Conservation (phyloP, 1,139 yeast species). For the Yamadazyma triangularis region DNA sequence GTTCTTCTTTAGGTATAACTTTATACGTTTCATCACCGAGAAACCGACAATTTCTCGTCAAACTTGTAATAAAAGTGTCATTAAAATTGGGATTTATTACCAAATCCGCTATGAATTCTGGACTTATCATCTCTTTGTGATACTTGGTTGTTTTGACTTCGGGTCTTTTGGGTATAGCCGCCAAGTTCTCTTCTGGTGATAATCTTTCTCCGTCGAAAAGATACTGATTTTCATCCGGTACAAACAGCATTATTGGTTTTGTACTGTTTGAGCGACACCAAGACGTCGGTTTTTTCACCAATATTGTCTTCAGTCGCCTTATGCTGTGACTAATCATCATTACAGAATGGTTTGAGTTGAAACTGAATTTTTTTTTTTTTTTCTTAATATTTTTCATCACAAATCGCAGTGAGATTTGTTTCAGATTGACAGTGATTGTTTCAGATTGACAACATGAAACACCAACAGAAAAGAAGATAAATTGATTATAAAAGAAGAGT, state of each 20-base stretch:
- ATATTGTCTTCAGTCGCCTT: no score
- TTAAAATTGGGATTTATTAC: slow-evolving; percentile 22
- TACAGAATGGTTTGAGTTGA: no score
- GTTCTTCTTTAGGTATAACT: slow-evolving; percentile 17
- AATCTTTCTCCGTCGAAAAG: slow-evolving; percentile 31
- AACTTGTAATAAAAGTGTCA: slow-evolving; percentile 27
- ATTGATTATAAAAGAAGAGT: no score
- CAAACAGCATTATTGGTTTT: slow-evolving; percentile 19
- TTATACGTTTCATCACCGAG: slow-evolving; percentile 23
- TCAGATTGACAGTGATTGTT: no score
- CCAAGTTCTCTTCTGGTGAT: slow-evolving; percentile 26
- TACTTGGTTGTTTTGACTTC: slow-evolving; percentile 13
- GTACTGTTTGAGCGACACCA: no score
- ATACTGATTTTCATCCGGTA: slow-evolving; percentile 28
- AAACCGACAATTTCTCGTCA: slow-evolving; percentile 25
- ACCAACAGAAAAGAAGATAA: no score
- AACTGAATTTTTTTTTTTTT: no score
- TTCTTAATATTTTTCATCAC: no score
- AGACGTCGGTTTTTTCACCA: no score
- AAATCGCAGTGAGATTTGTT: no score
- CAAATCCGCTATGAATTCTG: slow-evolving; percentile 33
- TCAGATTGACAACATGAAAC: no score
- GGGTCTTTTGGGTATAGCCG: slow-evolving; percentile 34
- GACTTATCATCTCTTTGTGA: slow-evolving; percentile 30
- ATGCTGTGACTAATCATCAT: no score